Conservation (phyloP, 2,329 filamentous ascomycete genomes). For the Lasiodiplodia theobromae region DNA sequence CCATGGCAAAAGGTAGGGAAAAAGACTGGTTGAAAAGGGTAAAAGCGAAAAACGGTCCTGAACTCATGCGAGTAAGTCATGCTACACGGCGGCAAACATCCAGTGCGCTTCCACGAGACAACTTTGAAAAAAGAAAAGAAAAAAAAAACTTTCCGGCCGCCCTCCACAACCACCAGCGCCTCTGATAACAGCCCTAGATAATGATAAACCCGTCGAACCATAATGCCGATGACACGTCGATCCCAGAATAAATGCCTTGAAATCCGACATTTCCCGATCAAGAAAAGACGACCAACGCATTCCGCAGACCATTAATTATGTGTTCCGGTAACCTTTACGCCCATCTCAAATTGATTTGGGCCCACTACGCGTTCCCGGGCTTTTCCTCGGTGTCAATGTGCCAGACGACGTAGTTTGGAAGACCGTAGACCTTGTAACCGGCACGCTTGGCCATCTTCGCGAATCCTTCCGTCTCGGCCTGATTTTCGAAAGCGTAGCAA, state of each 20-base stretch:
- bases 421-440: conserved; percentile 87
- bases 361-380: conserved; percentile 70
- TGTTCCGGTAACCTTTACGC: conserved; percentile 5
- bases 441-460: conserved; percentile 98
- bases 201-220: conserved; percentile 2
- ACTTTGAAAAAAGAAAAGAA: neutral
- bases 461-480: conserved; percentile 98
- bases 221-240: conserved; percentile 11
- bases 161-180: conserved; percentile 2
- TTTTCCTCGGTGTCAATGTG: conserved; percentile 98
- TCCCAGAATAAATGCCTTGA: neutral
- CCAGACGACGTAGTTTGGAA: conserved; percentile 99
- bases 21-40: neutral
- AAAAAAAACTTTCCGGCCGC: neutral
- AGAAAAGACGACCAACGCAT: neutral
- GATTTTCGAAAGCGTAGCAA: conserved; percentile 95
- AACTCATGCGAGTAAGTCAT: neutral
- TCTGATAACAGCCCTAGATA: neutral
- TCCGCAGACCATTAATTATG: conserved; percentile 11
- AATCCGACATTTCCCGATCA: neutral
- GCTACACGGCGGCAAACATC: conserved; percentile 13
- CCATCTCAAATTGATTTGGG: neutral
- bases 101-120: conserved; percentile 6
- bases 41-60: neutral
- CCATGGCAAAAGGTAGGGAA: neutral